These are phyloP conservation scores for Chamaenerion angustifolium DNA, from an alignment of 345 rosid species.

Conservation along the genomic window DNA sequence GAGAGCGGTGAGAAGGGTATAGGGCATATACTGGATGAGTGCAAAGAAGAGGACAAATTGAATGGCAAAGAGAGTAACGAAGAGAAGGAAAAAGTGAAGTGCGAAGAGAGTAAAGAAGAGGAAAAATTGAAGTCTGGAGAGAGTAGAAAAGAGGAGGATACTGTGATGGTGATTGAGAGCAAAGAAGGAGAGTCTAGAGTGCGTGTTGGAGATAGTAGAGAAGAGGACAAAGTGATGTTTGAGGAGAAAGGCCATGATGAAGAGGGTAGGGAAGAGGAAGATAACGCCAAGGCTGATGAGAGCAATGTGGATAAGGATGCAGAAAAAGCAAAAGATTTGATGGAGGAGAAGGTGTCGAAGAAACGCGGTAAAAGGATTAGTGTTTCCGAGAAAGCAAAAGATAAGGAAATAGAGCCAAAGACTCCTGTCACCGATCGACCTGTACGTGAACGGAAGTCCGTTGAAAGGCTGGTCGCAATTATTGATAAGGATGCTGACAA, in stretches of 20 bases:
- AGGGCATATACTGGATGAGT: conserved; percentile 21
- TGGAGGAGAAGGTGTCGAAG: conserved; percentile 29
- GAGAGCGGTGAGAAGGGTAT: conserved; percentile 25
- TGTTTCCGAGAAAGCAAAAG: conserved; percentile 20
- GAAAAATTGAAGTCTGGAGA: conserved; percentile 2
- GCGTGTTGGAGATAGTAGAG: background rate
- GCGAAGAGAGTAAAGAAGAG: conserved; percentile 9
- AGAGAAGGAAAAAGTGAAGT: conserved; percentile 4
- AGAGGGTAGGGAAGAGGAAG: conserved; percentile 2
- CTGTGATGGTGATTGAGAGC: conserved; percentile 10
- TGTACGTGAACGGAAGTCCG: conserved; percentile 83
- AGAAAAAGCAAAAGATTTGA: conserved; percentile 19
- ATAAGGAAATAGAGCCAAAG: conserved; percentile 24
- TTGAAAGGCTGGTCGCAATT: conserved; percentile 81
- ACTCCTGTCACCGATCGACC: conserved; percentile 78
- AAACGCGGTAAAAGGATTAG: conserved; percentile 29
- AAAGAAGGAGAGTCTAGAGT: background rate
- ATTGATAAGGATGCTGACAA: conserved; percentile 54
- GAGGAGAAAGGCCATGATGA: conserved; percentile 7
- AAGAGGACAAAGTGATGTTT: conserved; percentile 8
- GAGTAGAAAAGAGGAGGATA: conserved; percentile 6
- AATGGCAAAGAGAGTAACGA: conserved; percentile 8
- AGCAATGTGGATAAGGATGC: conserved; percentile 12
- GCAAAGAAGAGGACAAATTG: conserved; percentile 7
- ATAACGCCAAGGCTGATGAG: conserved; percentile 15